phyloP scores from a whole-genome alignment of 1,284 basidiomycete species.

The Apiotrichum sp. region DNA sequence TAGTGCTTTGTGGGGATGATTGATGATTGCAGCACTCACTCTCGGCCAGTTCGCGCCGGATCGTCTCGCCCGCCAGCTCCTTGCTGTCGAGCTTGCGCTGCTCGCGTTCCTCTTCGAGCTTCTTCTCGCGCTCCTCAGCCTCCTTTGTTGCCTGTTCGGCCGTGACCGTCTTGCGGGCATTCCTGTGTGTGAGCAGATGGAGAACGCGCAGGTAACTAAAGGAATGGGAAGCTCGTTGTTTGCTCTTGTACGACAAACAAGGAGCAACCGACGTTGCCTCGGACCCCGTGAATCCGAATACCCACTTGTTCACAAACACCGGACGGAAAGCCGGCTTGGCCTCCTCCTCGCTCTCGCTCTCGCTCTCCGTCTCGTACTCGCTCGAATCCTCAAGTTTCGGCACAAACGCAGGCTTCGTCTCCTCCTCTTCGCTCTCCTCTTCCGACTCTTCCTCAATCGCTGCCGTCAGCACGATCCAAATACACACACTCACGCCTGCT shows the following conservation, averaged over 20 bases:
- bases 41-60: slow-evolving; percentile 43
- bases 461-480: slow-evolving; percentile 1
- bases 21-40: slow-evolving; percentile 22
- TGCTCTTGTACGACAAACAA: no score
- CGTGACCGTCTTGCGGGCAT: slow-evolving; percentile 32
- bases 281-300: neutral
- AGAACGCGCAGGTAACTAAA: no score
- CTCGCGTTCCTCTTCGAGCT: slow-evolving; percentile 37
- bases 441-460: slow-evolving; percentile 17
- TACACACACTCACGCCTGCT: slow-evolving; percentile 21
- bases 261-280: no score
- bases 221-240: no score
- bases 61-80: slow-evolving; percentile 45
- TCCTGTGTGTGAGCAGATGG: slow-evolving; percentile 19
- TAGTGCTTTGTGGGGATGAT: neutral
- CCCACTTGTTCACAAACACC: slow-evolving; percentile 44
- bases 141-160: slow-evolving; percentile 35
- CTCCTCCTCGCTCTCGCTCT: slow-evolving; percentile 41
- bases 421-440: slow-evolving; percentile 32
- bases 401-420: slow-evolving; percentile 19
- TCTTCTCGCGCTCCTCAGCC: slow-evolving; percentile 34
- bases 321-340: slow-evolving; percentile 45
- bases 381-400: slow-evolving; percentile 31
- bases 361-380: slow-evolving; percentile 47
- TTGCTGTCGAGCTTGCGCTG: slow-evolving; percentile 42